Base-by-base conservation (phyloP, 768 basidiomycete species). In the Phlebiopsis flavidoalba region DNA sequence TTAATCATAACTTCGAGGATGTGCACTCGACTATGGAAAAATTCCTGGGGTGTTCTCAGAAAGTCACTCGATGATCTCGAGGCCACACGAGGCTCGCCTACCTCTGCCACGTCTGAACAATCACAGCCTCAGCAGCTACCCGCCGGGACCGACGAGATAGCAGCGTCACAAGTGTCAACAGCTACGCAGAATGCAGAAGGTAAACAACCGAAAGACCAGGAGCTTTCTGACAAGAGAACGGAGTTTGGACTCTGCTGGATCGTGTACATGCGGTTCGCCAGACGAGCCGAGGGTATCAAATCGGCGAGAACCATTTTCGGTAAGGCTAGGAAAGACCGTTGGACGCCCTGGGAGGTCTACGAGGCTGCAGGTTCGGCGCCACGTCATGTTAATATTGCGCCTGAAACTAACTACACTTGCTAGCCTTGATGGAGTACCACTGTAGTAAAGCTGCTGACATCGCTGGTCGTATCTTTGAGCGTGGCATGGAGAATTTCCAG, bases 371-470 rank as follows among this genome's bases (percentile, higher is more conserved):
- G 95, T 95, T 63, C 37, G 79, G 8, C 21, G 37, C 46, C 10
- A 57, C 45, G 11, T 19, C 53, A 11, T n/a, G 1, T 22, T 49
- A 5, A 3, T 49, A 5, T 49, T 10, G 12, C 48, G 10, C 10
- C 15, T 49, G 5, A n/a, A 12, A 43, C 17, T 43, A 19, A 21
- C 17, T 4, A 15, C 10, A 17, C 5, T 49, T 7, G 5, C 2
- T 36, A 95, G 97, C 97, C 0, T 71, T 95, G 66, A 91, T 96
- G 85, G 97, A 98, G 72, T 97, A 97, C 69, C 94, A 97, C 71
- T 83, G 83, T 69, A 91, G 87, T 68, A 89, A 89, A 59, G 88
- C 91, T 50, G 75, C 83, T 3, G 81, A 81, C 48, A 87, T 98
- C 26, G 91, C 95, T 0, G 89, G 86, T 49, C 83, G 94, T 49